Base-by-base conservation (phyloP, 139 green algal genomes). In the Chlorella sp. region DNA sequence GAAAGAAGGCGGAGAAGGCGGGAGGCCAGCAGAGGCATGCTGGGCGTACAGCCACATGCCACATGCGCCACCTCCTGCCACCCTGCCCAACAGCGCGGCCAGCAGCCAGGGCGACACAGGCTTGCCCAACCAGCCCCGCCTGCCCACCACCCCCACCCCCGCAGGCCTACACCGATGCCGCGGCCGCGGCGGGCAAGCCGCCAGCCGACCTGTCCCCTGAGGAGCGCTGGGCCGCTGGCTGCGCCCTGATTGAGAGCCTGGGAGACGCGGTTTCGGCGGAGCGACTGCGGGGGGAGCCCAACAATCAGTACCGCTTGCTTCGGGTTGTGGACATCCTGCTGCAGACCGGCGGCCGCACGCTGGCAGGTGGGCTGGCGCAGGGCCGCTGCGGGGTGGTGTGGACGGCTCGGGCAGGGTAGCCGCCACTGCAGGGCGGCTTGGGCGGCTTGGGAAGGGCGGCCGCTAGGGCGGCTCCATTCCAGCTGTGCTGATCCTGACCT, bases 251-350 rank as follows among this genome's bases (percentile, higher is more conserved):
- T 51, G 62, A 26, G n/a, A n/a, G 60, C 0, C 85, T 90, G 60
- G 95, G 95, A 8, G 95, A 98, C 46, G 24, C 86, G 4, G 88
- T 70, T 26, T 84, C 88, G 44, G 92, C 92, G 28, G 79, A 73
- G n/a, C 51, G 94, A 48, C 88, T 98, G 7, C 54, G 58, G 0
- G 67, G 32, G 24, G 95, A 96, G 87, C 80, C 80, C 28, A 98
- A 98, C 91, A 98, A 99, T 89, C 96, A 92, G 80, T 99, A 98
- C 89, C 88, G 96, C 17, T 88, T 99, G 88, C 82, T 89, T 77
- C 79, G 96, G 6, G 94, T 95, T 69, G 87, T 97, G 36, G 87
- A 93, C 85, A 92, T 98, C 41, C 73, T 97, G 82, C 76, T 96
- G 85, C 82, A 89, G 51, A 92, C 88, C 8, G 89, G 91, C 2